Percentiles rank a stretch among this genome's conserved stretches.
Evolutionary conservation across 345 rosid genomes (phyloP).

Genomic region (Gossypium ekmanianum): DNA sequence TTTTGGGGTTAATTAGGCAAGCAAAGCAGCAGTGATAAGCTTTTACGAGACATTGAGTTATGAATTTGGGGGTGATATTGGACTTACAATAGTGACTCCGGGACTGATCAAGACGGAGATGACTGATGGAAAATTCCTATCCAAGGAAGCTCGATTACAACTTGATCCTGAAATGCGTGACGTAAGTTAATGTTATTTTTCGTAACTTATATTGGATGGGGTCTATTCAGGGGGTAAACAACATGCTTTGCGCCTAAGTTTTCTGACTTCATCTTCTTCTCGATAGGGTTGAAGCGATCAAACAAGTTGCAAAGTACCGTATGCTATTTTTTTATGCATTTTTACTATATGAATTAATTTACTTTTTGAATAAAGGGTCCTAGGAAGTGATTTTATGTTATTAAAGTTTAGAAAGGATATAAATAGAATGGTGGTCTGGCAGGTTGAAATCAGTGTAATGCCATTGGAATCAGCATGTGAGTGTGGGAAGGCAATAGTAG

Average conservation of each 20-base stretch:
- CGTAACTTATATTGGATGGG: no score
- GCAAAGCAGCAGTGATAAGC: conserved; percentile 47
- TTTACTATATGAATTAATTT: no score
- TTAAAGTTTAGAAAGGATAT: no score
- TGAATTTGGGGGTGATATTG: conserved; percentile 41
- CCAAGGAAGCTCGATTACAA: conserved; percentile 34
- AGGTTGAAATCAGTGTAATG: conserved; percentile 26
- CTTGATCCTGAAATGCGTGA: conserved; percentile 38
- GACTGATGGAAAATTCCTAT: conserved; percentile 38
- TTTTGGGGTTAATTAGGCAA: conserved; percentile 32
- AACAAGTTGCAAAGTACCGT: no score
- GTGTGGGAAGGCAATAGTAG: conserved; percentile 34
- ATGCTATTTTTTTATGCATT: no score
- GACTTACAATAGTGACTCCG: conserved; percentile 46
- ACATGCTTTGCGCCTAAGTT: no score
- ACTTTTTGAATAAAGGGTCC: no score
- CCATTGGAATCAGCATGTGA: conserved; percentile 22
- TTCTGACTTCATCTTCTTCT: no score
- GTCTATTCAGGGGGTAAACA: no score
- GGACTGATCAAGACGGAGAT: conserved; percentile 39
- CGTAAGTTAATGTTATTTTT: conserved; percentile 24
- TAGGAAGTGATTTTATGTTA: no score
- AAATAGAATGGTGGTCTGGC: background rate
- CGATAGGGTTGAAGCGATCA: no score
- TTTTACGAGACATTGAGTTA: conserved; percentile 41